Evolutionary conservation across 169 alveolate species (phyloP), one percentile per base, ranked within the genome.

Genomic region (Cryptosporidium viatorum): DNA sequence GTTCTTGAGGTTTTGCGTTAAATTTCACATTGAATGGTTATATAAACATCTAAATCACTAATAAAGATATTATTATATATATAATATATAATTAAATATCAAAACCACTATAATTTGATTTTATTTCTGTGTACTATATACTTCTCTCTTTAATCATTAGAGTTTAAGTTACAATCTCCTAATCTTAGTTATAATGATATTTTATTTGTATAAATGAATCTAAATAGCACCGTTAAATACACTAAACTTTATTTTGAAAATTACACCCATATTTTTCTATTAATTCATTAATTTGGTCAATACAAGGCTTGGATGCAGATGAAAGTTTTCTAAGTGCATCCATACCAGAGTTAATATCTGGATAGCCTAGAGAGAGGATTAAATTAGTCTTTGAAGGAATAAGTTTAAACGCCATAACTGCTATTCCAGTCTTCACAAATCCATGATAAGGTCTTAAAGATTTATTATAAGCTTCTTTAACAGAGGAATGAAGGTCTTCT

Each of bases 391-490:
- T 80, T 41, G 55, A 41, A 16, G 80, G 89, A 12, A 41, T 31
- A 6, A 62, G 31, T 43, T 80, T 59, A 26, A 62, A 60, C 4
- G 89, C 89, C 75, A 80, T 62, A 6, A 43, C 62, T 6, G 75
- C 89, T n/a, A 80, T 80, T 26, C 80, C 74, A 58, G 16, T 8
- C 68, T 80, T 80, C 3, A 67, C 45, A 62, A 62, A 80, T 62
- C 89, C 89, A 45, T 80, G 89, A 80, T 62, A 80, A 37, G 89
- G 89, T 21, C 50, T 80, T 37, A 80, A 39, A 12, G 89, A 59
- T 33, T 45, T 50, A 29, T 59, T 80, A 26, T 80, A 80, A 0
- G 89, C 89, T 41, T 80, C 75, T 62, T 39, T 29, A 1, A 51
- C 67, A 16, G 89, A 59, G 33, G 9, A 39, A 45, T 43, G 43